Base-by-base conservation (phyloP, 2,329 filamentous ascomycete genomes). In the Seiridium unicorne region DNA sequence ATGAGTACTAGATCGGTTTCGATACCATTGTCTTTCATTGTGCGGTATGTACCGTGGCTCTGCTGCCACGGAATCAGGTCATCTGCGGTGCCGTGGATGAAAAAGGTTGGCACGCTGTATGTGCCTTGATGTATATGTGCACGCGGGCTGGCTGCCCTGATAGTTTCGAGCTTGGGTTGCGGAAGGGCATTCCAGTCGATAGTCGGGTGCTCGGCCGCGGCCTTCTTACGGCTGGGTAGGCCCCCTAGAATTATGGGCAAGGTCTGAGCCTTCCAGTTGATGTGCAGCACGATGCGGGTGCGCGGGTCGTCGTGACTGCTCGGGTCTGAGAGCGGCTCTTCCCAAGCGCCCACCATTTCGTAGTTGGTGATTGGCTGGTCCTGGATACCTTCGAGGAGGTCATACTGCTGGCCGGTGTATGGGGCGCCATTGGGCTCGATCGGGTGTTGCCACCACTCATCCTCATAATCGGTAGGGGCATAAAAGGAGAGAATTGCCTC, bases 401-500 rank as follows among this genome's bases (percentile, higher is more conserved):
- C 68, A 54, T 74, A 73, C 32, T 55, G 55, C 6, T n/a, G 18
- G 1, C 61, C 62, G 44, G 42, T 57, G 59, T 65, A 44, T 13
- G 57, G 57, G 8, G 62, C 64, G 5, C 62, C 65, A 26, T 55
- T 48, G 2, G 65, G 65, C 9, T 63, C 51, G 32, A 65, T 69
- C 2, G 64, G 65, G 2, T 26, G 5, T 34, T 35, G 51, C 62
- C 62, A 63, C 48, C 38, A 61, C 0, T 44, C 26, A 57, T 68
- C 66, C 31, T 68, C 64, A 26, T 66, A 67, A 47, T 69, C 60
- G 2, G 58, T 63, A 1, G 71, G 80, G 8, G 69, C 66, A 59
- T 84, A 84, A 56, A 84, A 81, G 0, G 70, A 71, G 0, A 84
- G 65, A 2, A 80, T 74, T 1, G 77, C 80, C 0, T 74, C 63